Evolutionary conservation across 2,329 filamentous ascomycete genomes (phyloP).

Genomic region (Sporothrix inflata): DNA sequence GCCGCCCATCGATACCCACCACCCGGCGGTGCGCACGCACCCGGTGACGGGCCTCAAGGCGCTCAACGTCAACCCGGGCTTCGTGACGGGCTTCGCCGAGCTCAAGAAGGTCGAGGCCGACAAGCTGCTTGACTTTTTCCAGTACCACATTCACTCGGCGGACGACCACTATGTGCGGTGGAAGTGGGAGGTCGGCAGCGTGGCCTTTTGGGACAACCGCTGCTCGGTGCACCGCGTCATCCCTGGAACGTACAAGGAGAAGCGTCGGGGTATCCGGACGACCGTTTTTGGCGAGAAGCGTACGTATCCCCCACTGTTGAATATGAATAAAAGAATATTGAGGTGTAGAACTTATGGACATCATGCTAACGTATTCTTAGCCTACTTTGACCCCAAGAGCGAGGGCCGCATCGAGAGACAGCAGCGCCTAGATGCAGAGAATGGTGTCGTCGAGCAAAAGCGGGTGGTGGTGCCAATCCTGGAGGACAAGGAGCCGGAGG

Average conservation of each 20-base stretch:
- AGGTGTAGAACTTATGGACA: too few relatives aligned
- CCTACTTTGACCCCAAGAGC: constrained; percentile 40
- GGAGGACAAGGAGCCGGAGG: constrained; percentile 1
- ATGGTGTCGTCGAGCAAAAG: not conserved
- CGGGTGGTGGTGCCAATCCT: not conserved
- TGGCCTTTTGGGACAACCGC: constrained; percentile 57
- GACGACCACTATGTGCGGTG: constrained; percentile 55
- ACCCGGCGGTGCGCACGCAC: constrained; percentile 54
- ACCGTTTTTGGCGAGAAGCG: constrained; percentile 52
- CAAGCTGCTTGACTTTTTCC: constrained; percentile 51
- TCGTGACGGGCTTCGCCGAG: constrained; percentile 53
- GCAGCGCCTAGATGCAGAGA: not conserved
- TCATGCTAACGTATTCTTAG: constrained; percentile 34
- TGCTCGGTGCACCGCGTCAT: constrained; percentile 48
- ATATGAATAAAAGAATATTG: not conserved
- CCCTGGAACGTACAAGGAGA: constrained; percentile 45
- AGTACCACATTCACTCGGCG: constrained; percentile 52
- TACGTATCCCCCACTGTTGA: constrained; percentile 35
- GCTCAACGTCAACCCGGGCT: constrained; percentile 51
- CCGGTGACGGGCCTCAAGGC: constrained; percentile 52
- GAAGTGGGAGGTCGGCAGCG: constrained; percentile 54
- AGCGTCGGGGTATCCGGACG: constrained; percentile 46
- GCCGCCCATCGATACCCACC: constrained; percentile 52
- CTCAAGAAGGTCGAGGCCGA: constrained; percentile 54
- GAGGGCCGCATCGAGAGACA: constrained; percentile 12